Base-by-base conservation (phyloP, 23 red algal genomes). In the Gracilaria domingensis region DNA sequence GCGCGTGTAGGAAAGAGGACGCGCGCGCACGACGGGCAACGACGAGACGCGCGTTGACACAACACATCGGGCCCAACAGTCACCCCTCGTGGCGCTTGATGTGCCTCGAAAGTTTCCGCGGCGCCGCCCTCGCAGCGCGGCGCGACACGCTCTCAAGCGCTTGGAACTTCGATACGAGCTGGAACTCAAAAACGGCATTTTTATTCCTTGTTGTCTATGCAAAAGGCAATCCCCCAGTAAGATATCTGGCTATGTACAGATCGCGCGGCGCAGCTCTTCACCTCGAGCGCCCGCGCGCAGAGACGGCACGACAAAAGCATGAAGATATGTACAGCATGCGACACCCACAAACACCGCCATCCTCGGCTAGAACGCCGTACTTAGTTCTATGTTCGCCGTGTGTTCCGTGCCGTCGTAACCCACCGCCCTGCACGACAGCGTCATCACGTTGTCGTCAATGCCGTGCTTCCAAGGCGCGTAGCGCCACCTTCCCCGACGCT, bases 381-480 rank as follows among this genome's bases (percentile, higher is more conserved):
- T 88, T 21, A 88, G 47, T 35, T 88, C 84, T n/a, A 88, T 17
- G 49, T 75, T 76, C 28, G 54, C 67, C 66, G 42, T 73, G 54
- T 88, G 67, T 56, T 88, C 49, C 66, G 67, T 88, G 8, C 84
- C 84, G 34, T 88, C 84, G 7, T 14, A 78, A 16, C 84, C 84
- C 16, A 70, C 48, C 14, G 71, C 84, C 48, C 40, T 32, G 71
- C 84, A 88, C 37, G 84, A 12, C 38, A 88, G 29, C 44, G 84
- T 75, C 48, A 75, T 60, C 0, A 88, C 84, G 28, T 49, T 76
- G 53, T 75, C 47, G 33, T 88, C 47, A 12, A 88, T 76, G 66
- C 50, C 66, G 34, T 75, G 69, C 30, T 75, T 78, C 84, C 84
- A 88, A 6, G 66, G 66, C 16, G 84, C 84, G 56, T 60, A 88